Percentiles rank a stretch among this genome's conserved stretches.
These are phyloP conservation scores for Medicago arabica DNA, from an alignment of 306 rosid species.

Conservation along the genomic window DNA sequence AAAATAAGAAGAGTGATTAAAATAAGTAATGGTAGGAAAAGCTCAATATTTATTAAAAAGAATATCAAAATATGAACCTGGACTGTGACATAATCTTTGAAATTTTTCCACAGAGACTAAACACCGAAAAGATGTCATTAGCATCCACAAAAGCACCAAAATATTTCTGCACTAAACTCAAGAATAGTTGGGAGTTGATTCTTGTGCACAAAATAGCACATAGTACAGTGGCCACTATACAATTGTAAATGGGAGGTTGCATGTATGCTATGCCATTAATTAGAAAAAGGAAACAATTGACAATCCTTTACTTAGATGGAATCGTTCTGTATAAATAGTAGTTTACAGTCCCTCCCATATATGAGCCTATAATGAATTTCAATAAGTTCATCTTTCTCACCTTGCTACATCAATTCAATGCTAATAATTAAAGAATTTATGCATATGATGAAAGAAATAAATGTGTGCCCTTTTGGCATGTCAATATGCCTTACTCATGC, in stretches of 20 bases:
- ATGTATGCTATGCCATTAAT: constrained; percentile 26
- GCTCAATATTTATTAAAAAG: constrained; percentile 44
- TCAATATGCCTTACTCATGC: no score
- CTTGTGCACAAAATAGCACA: constrained; percentile 49
- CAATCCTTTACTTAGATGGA: constrained; percentile 41
- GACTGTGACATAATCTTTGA: constrained; percentile 59
- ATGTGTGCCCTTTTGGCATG: no score
- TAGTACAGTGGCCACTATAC: constrained; percentile 42
- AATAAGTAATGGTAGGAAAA: constrained; percentile 32
- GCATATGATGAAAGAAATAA: no score
- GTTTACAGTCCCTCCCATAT: constrained; percentile 21
- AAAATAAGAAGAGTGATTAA: constrained; percentile 21
- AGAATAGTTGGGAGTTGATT: constrained; percentile 65
- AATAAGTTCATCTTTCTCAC: no score
- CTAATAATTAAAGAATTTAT: no score
- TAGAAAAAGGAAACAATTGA: constrained; percentile 46
- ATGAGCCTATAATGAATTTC: not conserved
- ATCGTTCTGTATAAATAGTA: constrained; percentile 37
- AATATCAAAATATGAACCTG: constrained; percentile 48
- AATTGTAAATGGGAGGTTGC: constrained; percentile 36
- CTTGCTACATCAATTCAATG: no score
- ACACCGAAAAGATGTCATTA: constrained; percentile 61
- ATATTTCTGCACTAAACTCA: constrained; percentile 47
- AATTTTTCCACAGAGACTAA: constrained; percentile 48
- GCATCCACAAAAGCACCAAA: constrained; percentile 72